Evolutionary conservation across 2,329 filamentous ascomycete genomes (phyloP), one percentile per base, ranked within the genome.

Genomic region (Claviceps sp.): DNA sequence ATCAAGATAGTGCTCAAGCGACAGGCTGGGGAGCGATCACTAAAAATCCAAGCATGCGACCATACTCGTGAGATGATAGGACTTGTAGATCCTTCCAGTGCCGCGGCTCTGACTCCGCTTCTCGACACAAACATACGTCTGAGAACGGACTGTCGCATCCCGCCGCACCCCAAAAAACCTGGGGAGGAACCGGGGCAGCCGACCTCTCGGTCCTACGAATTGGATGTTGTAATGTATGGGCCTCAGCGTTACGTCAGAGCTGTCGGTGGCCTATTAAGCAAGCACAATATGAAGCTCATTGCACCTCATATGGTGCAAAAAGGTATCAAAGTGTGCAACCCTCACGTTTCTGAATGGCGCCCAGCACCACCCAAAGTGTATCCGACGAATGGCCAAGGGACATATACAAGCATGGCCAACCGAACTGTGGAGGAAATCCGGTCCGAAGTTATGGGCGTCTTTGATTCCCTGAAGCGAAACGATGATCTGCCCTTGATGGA

Each of bases 391-490:
- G 56, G 60, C 52, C 56, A 64, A 52, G 55, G 55, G 16, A 60
- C 57, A 48, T 54, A 61, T 53, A 54, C 57, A n/a, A 61, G 58
- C 38, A 55, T 68, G 2, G 65, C 68, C 40, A 67, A 64, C 47
- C 79, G 88, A 37, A 91, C 87, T 0, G 82, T 84, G 0, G 91
- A 97, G 60, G 89, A 97, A 67, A 85, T 95, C 54, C 84, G 85
- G 9, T 83, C 81, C 56, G 89, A 95, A 53, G 85, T 95, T 22
- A 79, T 88, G 65, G 82, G 81, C 43, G 87, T 97, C 63, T 95
- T 98, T 61, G 89, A 96, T 68, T 85, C 84, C 7, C 78, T 96
- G 41, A 79, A 83, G 26, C 83, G 83, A 59, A 82, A 77, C 9
- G 85, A 94, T 52, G 81, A 88, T 54, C 71, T 97, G 6, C 85